Percentiles rank a stretch among this genome's conserved stretches.
phyloP scores from a whole-genome alignment of 441 rosid species.

The Raphanus hybrid region DNA sequence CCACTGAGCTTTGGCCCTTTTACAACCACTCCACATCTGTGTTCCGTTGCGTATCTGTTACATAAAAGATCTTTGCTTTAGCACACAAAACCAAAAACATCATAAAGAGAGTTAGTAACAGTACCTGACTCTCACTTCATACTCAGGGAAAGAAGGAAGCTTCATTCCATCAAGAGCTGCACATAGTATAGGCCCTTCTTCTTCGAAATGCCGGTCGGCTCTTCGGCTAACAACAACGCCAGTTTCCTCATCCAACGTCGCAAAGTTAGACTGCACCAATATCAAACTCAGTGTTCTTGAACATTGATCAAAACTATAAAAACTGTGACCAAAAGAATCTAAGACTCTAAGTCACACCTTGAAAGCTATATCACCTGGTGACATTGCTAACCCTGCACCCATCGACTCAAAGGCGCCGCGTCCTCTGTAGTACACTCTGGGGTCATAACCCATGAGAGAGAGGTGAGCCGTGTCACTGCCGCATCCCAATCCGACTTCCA shows the following conservation, averaged over 20 bases:
- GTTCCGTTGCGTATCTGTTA: neutral
- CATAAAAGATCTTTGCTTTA: neutral
- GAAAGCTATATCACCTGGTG: constrained; percentile 87
- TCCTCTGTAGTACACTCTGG: constrained; percentile 86
- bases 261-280: constrained; percentile 67
- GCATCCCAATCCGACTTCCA: constrained; percentile 95
- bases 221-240: constrained; percentile 84
- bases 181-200: constrained; percentile 94
- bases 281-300: constrained; percentile 3
- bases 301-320: neutral
- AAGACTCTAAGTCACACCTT: constrained; percentile 45
- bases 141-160: constrained; percentile 86
- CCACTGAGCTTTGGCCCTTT: constrained; percentile 91
- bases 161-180: constrained; percentile 88
- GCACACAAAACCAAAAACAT: neutral
- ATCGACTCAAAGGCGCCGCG: constrained; percentile 97
- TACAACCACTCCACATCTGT: constrained; percentile 79
- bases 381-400: constrained; percentile 96
- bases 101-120: neutral
- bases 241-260: constrained; percentile 79
- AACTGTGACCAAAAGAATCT: neutral
- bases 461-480: constrained; percentile 99
- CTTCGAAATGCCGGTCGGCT: constrained; percentile 96
- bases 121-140: constrained; percentile 92
- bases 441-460: constrained; percentile 89